Evolutionary conservation across 2,329 filamentous ascomycete genomes (phyloP).

Genomic region (Pestalotiopsis sp.): DNA sequence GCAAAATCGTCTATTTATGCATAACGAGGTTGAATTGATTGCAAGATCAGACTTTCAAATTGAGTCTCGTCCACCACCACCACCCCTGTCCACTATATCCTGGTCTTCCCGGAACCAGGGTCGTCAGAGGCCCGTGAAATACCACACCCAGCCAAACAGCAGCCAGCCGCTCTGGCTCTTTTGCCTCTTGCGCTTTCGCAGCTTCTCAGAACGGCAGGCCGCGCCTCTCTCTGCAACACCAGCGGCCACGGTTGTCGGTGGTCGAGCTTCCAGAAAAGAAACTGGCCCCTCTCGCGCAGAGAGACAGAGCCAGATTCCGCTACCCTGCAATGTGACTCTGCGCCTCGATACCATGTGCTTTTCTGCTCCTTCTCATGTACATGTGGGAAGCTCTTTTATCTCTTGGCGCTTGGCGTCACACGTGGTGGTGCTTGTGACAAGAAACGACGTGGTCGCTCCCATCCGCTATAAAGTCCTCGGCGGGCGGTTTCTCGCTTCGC

Average conservation of each 20-base stretch:
- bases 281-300: background rate
- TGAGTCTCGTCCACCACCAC: background rate
- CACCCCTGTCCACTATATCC: background rate
- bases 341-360: background rate
- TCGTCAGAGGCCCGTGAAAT: no score
- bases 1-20: background rate
- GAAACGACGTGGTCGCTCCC: no score
- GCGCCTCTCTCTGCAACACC: background rate
- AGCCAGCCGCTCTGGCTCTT: background rate
- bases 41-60: background rate
- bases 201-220: conserved; percentile 13
- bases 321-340: background rate
- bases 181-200: background rate
- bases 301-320: background rate
- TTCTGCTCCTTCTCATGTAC: background rate
- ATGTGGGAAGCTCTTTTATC: conserved; percentile 6
- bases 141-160: no score
- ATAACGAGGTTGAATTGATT: background rate
- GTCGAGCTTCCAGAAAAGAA: conserved; percentile 10
- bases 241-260: background rate
- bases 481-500: background rate
- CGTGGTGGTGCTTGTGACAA: background rate
- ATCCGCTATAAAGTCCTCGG: conserved; percentile 4
- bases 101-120: background rate
- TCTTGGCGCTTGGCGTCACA: conserved; percentile 11